These are phyloP conservation scores for Effrenium voratum DNA, from an alignment of 73 alveolate genomes.

Conservation along the genomic window DNA sequence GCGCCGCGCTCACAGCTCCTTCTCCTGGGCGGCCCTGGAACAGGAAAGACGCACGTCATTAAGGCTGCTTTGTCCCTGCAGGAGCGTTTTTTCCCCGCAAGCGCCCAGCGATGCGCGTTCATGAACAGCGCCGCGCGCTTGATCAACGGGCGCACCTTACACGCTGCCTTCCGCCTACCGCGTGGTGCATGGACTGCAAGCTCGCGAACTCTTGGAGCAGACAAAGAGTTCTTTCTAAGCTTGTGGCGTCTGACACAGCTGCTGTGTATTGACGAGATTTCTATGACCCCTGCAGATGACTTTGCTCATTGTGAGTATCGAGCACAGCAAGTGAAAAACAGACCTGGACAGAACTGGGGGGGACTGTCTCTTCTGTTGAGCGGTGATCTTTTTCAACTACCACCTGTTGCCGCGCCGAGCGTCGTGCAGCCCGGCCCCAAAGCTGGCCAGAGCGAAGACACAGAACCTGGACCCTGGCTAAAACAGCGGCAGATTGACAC, in stretches of 20 bases:
- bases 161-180: slow-evolving; percentile 1
- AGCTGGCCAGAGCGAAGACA: not conserved
- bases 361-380: not conserved
- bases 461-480: not conserved
- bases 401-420: not conserved
- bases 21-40: not conserved
- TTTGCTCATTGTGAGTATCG: not conserved
- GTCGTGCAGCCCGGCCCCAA: not conserved
- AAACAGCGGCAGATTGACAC: not conserved
- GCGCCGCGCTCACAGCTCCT: not conserved
- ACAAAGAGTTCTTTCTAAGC: not conserved
- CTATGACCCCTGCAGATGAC: not conserved
- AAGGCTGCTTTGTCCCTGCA: not conserved
- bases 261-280: slow-evolving; percentile 17
- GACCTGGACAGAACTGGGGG: not conserved
- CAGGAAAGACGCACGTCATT: slow-evolving; percentile 29
- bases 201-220: not conserved
- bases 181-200: not conserved
- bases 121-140: slow-evolving; percentile 70
- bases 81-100: not conserved
- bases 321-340: not conserved
- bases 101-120: not conserved
- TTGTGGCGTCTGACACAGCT: not conserved
- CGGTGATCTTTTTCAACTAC: slow-evolving; percentile 9
- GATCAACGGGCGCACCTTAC: slow-evolving; percentile 5